A percentile compares a stretch with the other conserved stretches of the same genome.
Conservation (phyloP, 768 basidiomycete genomes). For the Serendipita indica region DNA sequence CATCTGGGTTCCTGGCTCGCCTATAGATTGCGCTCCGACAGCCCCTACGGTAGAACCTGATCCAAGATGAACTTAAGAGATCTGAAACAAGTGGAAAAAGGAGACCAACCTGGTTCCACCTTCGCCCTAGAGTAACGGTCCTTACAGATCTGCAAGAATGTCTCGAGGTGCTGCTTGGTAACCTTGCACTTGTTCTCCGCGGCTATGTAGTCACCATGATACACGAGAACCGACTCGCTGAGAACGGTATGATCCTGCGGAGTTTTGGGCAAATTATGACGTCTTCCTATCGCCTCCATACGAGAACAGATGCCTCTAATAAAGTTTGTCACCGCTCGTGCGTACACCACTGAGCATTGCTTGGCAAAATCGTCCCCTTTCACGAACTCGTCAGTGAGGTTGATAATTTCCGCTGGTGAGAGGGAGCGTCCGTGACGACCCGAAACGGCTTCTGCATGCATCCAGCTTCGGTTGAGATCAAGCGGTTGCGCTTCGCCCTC, state of each 20-base stretch:
- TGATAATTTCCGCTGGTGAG: constrained; percentile 74
- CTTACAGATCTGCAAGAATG: constrained; percentile 80
- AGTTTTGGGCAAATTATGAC: no score
- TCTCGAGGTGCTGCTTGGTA: constrained; percentile 59
- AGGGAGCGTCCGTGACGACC: constrained; percentile 46
- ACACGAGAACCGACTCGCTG: background rate
- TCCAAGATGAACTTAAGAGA: background rate
- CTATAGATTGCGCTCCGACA: constrained; percentile 96
- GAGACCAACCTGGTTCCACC: constrained; percentile 70
- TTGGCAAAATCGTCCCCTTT: no score
- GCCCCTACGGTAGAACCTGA: constrained; percentile 94
- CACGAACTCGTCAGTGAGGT: no score
- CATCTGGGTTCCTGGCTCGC: constrained; percentile 99
- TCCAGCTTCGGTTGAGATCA: constrained; percentile 77
- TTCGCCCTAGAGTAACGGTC: constrained; percentile 87
- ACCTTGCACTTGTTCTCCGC: constrained; percentile 89
- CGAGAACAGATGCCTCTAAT: no score
- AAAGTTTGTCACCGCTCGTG: no score
- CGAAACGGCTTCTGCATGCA: constrained; percentile 67
- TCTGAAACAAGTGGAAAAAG: background rate
- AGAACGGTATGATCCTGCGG: background rate
- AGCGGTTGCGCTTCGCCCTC: constrained; percentile 93
- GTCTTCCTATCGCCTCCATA: no score
- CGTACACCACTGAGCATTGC: no score
- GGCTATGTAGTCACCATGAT: constrained; percentile 44